Evolutionary conservation across 805 yeast species (phyloP).

Genomic region (Zygotorulaspora chibaensis): DNA sequence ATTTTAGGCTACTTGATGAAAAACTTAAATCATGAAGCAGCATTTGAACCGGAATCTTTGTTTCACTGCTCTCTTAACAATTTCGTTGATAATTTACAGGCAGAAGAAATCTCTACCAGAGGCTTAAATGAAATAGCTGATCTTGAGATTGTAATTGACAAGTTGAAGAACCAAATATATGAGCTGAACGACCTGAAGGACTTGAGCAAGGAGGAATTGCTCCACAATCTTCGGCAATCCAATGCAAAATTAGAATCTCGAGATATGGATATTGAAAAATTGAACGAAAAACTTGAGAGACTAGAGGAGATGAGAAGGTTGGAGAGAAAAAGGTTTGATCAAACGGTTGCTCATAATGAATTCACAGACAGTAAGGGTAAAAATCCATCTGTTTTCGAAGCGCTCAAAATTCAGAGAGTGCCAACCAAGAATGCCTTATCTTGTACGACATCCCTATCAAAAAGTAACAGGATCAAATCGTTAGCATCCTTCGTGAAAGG

Average conservation of each 20-base stretch:
- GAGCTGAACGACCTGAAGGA: constrained; percentile 66
- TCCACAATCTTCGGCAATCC: constrained; percentile 59
- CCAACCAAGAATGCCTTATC: constrained; percentile 2
- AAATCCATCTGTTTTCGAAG: constrained; percentile 18
- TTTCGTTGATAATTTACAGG: constrained; percentile 64
- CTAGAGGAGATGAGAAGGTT: constrained; percentile 45
- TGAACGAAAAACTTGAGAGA: constrained; percentile 56
- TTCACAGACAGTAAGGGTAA: constrained; percentile 9
- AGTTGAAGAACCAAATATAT: constrained; percentile 53
- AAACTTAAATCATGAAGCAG: constrained; percentile 49
- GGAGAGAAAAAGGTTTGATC: constrained; percentile 21
- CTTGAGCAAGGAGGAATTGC: constrained; percentile 50
- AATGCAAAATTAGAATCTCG: constrained; percentile 54
- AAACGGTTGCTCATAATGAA: constrained; percentile 17
- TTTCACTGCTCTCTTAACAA: constrained; percentile 74
- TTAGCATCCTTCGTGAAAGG: constrained; percentile 16
- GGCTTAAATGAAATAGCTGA: constrained; percentile 61
- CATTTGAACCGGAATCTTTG: constrained; percentile 48
- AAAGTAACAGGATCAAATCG: constrained; percentile 25
- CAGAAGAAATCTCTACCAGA: constrained; percentile 80
- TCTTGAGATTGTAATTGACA: constrained; percentile 44
- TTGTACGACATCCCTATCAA: constrained; percentile 13
- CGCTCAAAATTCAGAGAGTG: constrained; percentile 9
- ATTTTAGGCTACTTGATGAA: constrained; percentile 63
- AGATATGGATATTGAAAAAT: constrained; percentile 53